These are phyloP conservation scores for Penicillium polonicum DNA, from an alignment of 2,329 filamentous ascomycete species.

Conservation along the genomic window DNA sequence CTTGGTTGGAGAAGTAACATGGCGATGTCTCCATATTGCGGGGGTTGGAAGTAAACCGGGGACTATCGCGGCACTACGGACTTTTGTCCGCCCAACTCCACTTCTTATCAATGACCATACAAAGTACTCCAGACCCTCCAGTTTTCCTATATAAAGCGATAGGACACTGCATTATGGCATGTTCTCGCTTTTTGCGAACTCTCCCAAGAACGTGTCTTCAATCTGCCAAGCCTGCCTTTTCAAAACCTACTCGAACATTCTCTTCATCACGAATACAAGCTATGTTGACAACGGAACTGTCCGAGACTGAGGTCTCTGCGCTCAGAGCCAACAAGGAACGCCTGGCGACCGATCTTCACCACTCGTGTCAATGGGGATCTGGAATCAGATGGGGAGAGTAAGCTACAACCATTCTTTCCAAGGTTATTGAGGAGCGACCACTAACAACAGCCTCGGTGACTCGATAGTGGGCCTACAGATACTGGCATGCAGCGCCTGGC, in stretches of 20 bases:
- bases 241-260: neutral
- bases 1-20: neutral
- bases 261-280: conserved; percentile 18
- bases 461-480: conserved; percentile 52
- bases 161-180: neutral
- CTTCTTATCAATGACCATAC: conserved; percentile 6
- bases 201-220: neutral
- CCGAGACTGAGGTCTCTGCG: conserved; percentile 51
- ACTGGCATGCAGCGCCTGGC: conserved; percentile 76
- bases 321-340: conserved; percentile 60
- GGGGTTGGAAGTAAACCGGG: conserved; percentile 1
- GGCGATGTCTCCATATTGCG: neutral
- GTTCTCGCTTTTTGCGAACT: neutral
- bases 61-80: conserved; percentile 3
- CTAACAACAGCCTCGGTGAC: neutral
- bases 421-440: neutral
- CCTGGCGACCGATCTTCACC: conserved; percentile 63
- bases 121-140: neutral
- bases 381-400: conserved; percentile 68
- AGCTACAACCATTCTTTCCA: conserved; percentile 31
- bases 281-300: conserved; percentile 47
- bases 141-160: neutral
- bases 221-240: neutral
- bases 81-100: conserved; percentile 7
- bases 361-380: conserved; percentile 65